Conservation (phyloP, 73 alveolate species). For the Tetrahymena thermophila region DNA sequence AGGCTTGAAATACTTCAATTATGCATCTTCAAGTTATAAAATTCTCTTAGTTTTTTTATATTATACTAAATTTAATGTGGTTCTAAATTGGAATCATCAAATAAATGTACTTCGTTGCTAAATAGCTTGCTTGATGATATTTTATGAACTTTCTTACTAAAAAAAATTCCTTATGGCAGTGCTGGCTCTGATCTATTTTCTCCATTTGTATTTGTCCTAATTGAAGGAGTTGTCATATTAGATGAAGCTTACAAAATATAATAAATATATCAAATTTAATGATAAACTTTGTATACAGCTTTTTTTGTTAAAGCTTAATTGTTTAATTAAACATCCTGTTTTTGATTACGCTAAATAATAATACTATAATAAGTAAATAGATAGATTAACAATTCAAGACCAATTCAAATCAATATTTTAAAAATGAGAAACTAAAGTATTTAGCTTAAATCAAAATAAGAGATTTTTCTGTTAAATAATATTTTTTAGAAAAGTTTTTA, state of each 20-base stretch:
- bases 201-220: not conserved
- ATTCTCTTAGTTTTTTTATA: not conserved
- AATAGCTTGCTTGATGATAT: not conserved
- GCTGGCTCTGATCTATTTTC: not conserved
- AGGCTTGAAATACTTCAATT: not conserved
- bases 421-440: not conserved
- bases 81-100: not conserved
- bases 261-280: too few species aligned
- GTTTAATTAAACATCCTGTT: not conserved
- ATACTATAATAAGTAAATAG: not conserved
- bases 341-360: not conserved
- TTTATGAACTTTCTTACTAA: not conserved
- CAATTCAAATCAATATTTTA: not conserved
- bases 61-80: not conserved
- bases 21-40: not conserved
- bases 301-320: too few species aligned
- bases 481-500: too few species aligned
- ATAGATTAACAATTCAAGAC: not conserved
- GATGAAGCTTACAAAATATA: not conserved
- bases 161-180: not conserved
- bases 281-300: not conserved
- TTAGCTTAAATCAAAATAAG: not conserved
- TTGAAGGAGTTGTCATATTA: not conserved
- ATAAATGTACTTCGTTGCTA: not conserved
- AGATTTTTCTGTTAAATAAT: not conserved